Evolutionary conservation across 257 asterid genomes (phyloP), one percentile per base, ranked within the genome.

Genomic region (Nicotiana attenuata): DNA sequence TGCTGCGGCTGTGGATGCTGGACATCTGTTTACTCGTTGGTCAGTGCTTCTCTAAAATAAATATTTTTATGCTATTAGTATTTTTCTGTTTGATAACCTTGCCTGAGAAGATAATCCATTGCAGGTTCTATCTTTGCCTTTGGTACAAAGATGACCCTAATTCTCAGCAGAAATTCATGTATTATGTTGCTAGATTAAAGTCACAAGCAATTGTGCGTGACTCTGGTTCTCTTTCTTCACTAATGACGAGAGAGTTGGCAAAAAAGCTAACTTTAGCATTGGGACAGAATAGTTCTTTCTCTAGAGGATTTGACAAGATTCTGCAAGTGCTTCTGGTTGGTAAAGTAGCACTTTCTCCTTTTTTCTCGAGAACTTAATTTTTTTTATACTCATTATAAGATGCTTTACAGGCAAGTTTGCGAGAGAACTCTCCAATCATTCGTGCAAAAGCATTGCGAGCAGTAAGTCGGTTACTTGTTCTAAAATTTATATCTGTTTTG

Each of bases 401-500:
- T 64, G 76, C 56, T 85, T 82, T 86, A 64, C 92, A 96, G 99
- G 99, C 98, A 85, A 93, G 98, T 87, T 89, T 96, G 83, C 88
- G 91, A 83, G 99, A 96, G 93, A 93, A 94, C 91, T 89, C 98
- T 66, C 97, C 99, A 59, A 93, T 85, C 61, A 96, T 96, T 82
- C 99, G 99, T 84, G 94, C 98, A 78, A 96, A 94, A 90, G 98
- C 99, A 85, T 84, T 96, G 92, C 91, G 97, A 85, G 98, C 99
- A 86, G 99, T 96, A 90, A 89, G 95, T 86, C 64, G 56, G 83
- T 81, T 76, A 83, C 22, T 84, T 79, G 38, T 76, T 82, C 65
- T 38, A 64, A 82, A 28, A 66, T 68, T 78, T 56, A 73, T 56
- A 67, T 69, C 84, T 65, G 55, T 17, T 69, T 68, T 82, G 63